Evolutionary conservation across 345 rosid genomes (phyloP).

Genomic region (Gossypium stocksii): DNA sequence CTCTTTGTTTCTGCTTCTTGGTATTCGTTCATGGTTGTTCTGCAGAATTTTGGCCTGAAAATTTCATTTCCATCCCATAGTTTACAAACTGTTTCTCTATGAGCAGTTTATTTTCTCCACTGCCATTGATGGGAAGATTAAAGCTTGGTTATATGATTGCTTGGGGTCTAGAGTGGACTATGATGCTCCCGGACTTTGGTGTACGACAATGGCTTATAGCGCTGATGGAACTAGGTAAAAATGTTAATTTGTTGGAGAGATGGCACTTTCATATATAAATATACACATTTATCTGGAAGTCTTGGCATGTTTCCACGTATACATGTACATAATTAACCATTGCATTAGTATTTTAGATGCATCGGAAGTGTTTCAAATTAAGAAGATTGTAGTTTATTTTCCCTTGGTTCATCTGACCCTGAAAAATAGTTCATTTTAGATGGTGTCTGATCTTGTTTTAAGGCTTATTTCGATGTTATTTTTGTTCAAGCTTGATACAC

Average conservation of each 20-base stretch:
- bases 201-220: constrained; percentile 80
- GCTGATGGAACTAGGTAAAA: constrained; percentile 76
- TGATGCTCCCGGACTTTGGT: constrained; percentile 83
- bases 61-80: background rate
- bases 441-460: background rate
- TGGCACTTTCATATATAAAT: background rate
- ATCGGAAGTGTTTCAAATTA: background rate
- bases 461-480: background rate
- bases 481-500: background rate
- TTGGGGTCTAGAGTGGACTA: constrained; percentile 83
- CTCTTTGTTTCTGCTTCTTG: background rate
- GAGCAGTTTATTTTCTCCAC: constrained; percentile 83
- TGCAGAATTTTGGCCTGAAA: background rate
- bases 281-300: background rate
- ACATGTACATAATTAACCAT: background rate
- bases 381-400: background rate
- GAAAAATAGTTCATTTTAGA: background rate
- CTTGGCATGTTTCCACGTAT: background rate
- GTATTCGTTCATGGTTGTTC: background rate
- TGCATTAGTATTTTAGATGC: background rate
- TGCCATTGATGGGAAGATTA: constrained; percentile 86
- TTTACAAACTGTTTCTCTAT: background rate
- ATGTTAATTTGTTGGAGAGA: background rate
- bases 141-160: constrained; percentile 82
- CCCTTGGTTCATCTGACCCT: background rate